Conservation (phyloP, 2,329 filamentous ascomycete genomes). For the Trichoderma endophyticum region DNA sequence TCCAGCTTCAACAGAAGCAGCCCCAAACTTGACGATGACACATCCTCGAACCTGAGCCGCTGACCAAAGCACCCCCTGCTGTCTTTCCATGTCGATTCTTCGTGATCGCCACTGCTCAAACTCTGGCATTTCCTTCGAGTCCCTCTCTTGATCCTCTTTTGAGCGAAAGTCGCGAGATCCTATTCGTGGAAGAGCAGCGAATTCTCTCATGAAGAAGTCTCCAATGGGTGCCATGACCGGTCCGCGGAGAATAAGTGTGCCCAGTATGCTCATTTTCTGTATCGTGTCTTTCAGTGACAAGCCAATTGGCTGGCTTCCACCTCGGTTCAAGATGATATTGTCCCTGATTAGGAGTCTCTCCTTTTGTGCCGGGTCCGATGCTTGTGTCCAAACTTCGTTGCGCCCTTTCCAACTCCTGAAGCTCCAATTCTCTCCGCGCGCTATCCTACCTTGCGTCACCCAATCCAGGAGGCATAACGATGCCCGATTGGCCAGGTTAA, state of each 20-base stretch:
- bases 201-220: conserved; percentile 75
- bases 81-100: conserved; percentile 57
- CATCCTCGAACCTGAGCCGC: conserved; percentile 77
- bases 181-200: conserved; percentile 73
- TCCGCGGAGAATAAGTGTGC: conserved; percentile 80
- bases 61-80: conserved; percentile 70
- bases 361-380: conserved; percentile 32
- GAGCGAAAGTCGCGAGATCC: conserved; percentile 75
- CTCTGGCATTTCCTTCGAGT: conserved; percentile 36
- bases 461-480: conserved; percentile 85
- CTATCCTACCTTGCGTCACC: conserved; percentile 84
- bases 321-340: conserved; percentile 69
- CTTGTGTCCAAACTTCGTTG: conserved; percentile 75
- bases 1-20: conserved; percentile 75
- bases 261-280: conserved; percentile 72
- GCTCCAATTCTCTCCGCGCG: conserved; percentile 86
- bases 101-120: conserved; percentile 51
- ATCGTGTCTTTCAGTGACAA: conserved; percentile 59
- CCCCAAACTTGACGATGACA: conserved; percentile 87
- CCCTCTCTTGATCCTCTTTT: conserved; percentile 45
- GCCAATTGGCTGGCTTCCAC: conserved; percentile 39
- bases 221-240: conserved; percentile 63
- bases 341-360: conserved; percentile 76
- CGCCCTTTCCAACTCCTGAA: conserved; percentile 74
- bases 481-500: conserved; percentile 55